A percentile compares a stretch with the other conserved stretches of the same genome.
Evolutionary conservation across 1,139 yeast genomes (phyloP).

Genomic region (Geotrichum fermentans): DNA sequence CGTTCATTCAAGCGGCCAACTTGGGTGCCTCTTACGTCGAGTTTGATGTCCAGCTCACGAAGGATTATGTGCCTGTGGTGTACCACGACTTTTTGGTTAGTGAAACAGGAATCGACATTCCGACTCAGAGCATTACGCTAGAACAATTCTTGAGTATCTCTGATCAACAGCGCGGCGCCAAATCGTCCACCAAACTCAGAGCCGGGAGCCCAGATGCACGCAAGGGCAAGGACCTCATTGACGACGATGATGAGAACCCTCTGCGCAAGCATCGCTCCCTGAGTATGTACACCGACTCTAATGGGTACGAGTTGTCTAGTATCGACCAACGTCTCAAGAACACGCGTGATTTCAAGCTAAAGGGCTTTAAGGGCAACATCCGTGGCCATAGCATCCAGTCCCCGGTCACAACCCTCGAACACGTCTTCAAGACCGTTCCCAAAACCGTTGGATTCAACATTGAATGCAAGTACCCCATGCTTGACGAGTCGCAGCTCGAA

Average conservation of each 20-base stretch:
- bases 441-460: slow-evolving; percentile 85
- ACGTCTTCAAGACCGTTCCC: slow-evolving; percentile 77
- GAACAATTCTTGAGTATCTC: slow-evolving; percentile 71
- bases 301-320: slow-evolving; percentile 30
- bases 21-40: slow-evolving; percentile 75
- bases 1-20: slow-evolving; percentile 94
- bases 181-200: not conserved
- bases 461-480: slow-evolving; percentile 93
- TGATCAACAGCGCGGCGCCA: slow-evolving; percentile 19
- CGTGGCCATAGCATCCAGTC: slow-evolving; percentile 90
- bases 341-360: slow-evolving; percentile 80
- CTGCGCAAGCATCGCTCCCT: slow-evolving; percentile 25
- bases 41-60: slow-evolving; percentile 95
- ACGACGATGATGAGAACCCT: not conserved
- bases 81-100: slow-evolving; percentile 95
- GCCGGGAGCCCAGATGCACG: not conserved
- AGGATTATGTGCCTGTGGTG: slow-evolving; percentile 85
- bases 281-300: slow-evolving; percentile 26
- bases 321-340: slow-evolving; percentile 68
- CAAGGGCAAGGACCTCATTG: slow-evolving; percentile 1
- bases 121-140: slow-evolving; percentile 86
- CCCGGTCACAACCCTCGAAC: slow-evolving; percentile 82
- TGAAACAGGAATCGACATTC: slow-evolving; percentile 93
- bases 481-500: slow-evolving; percentile 85
- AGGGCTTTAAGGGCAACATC: slow-evolving; percentile 86